Conservation (phyloP, 2,329 filamentous ascomycete species). For the Talaromyces verruculosus region DNA sequence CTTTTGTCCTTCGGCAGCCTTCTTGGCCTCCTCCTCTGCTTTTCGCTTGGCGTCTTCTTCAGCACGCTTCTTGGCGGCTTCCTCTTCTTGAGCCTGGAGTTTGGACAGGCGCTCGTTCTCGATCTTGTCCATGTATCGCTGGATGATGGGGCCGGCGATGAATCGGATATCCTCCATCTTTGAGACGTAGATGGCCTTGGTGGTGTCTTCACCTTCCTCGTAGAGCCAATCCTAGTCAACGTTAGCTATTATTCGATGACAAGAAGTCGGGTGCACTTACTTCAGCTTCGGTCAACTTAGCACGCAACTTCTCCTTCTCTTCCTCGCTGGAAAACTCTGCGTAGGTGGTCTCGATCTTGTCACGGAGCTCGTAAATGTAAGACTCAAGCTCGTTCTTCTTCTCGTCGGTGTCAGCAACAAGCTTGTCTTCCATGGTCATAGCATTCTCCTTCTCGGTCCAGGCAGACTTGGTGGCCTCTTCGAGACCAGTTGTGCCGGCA, state of each 20-base stretch:
- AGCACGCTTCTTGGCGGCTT: conserved; percentile 60
- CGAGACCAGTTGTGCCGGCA: conserved; percentile 77
- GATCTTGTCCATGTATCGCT: conserved; percentile 93
- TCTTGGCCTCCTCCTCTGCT: conserved; percentile 67
- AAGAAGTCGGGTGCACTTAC: conserved; percentile 55
- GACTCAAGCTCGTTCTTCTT: conserved; percentile 99
- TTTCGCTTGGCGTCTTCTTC: conserved; percentile 73
- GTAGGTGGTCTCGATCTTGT: conserved; percentile 92
- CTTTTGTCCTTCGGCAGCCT: conserved; percentile 45
- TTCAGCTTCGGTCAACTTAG: conserved; percentile 81
- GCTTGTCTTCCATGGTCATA: conserved; percentile 98
- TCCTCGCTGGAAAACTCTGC: conserved; percentile 85
- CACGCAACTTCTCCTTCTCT: conserved; percentile 82
- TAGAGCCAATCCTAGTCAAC: conserved; percentile 85
- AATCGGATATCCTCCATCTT: conserved; percentile 96
- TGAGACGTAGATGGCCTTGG: conserved; percentile 87
- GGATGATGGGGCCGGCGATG: conserved; percentile 84
- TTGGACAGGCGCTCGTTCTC: conserved; percentile 79
- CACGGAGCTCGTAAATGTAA: conserved; percentile 93
- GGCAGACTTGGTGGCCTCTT: conserved; percentile 64
- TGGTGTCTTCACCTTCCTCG: conserved; percentile 91
- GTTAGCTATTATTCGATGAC: neutral
- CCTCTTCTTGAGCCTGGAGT: conserved; percentile 65
- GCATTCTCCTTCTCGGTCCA: conserved; percentile 76
- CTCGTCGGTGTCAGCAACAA: conserved; percentile 95